Evolutionary conservation across 305 asterid genomes (phyloP), one percentile per base, ranked within the genome.

Genomic region (Lippia alba): DNA sequence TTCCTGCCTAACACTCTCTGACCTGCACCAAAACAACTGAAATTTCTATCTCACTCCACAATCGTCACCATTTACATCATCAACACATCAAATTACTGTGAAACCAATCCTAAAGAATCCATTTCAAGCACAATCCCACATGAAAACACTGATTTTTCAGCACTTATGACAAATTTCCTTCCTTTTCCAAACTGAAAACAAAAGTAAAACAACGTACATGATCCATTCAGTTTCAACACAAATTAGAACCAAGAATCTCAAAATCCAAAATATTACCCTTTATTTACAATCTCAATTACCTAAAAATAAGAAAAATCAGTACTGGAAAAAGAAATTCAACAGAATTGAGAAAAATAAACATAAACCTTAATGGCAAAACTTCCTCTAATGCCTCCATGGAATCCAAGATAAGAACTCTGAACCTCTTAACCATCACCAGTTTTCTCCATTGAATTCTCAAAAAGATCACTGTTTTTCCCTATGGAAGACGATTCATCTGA

Each of bases 311-410:
- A 30, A 44, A n/a, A 45, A 9, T 19, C 6, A n/a, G 14, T 36
- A 66, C 3, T 15, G 39, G 15, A 17, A 56, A 9, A 53, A 59
- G 32, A 16, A 76, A 61, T 10, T 7, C n/a, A 30, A 41, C n/a
- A n/a, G n/a, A n/a, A n/a, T n/a, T n/a, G 0, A 4, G 63, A 24
- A 41, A 34, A 66, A 8, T 1, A 67, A 7, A 67, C 2, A 82
- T 76, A 73, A 17, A 89, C 96, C 91, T 87, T 4, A 85, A 73
- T 4, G 96, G 96, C 73, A 89, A 68, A 74, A 75, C 93, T 53
- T 89, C 83, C 72, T 81, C 90, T 78, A 87, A 74, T 50, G 84
- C 78, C 20, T 78, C 85, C 80, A 85, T 84, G 56, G 86, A 74
- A 51, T 74, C 79, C 32, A 86, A 76, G 14, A 15, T 70, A 85